Base-by-base conservation (phyloP, 257 asterid species). In the Lantana camara region DNA sequence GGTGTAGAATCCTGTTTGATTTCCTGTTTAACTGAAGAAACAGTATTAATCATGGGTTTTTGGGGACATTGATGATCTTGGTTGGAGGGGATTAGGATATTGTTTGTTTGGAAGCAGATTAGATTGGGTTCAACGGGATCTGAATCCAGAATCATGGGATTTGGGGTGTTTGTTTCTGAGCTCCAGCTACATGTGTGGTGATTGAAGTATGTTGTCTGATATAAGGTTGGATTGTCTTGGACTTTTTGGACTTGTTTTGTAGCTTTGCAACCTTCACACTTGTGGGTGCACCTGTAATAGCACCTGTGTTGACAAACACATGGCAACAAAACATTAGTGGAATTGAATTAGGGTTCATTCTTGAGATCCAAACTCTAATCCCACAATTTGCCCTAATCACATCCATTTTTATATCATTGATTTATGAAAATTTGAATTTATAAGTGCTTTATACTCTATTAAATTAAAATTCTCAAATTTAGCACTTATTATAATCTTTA, bases 261-360 rank as follows among this genome's bases (percentile, higher is more conserved):
- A 4, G 97, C 97, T 60, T 72, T 70, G 82, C 97, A 91, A 5
- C 81, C 83, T 23, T 81, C 80, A 6, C n/a, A 2, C 75, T 79
- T 91, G 87, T 82, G 77, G 32, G 90, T 79, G 72, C 97, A 90
- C 79, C 96, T 83, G 37, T 20, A 90, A 48, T 90, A 90, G 68
- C 93, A 80, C 78, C 97, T 90, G 75, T 90, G 75, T 7, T 64
- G 2, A 16, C 38, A 50, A 27, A 42, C 42, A 37, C 16, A 37
- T 2, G 14, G 9, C 47, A n/a, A n/a, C 41, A 62, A 45, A 60
- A 2, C 45, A 46, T 55, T 2, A 34, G 17, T 21, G 29, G 4
- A 42, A n/a, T n/a, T 45, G n/a, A 12, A 45, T 16, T 46, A 24
- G 16, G 32, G 32, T 2, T 27, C 2, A 27, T 27, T 5, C 5